Evolutionary conservation across 176 grass and related monocot species (phyloP).

Genomic region (Oryza brachyantha): DNA sequence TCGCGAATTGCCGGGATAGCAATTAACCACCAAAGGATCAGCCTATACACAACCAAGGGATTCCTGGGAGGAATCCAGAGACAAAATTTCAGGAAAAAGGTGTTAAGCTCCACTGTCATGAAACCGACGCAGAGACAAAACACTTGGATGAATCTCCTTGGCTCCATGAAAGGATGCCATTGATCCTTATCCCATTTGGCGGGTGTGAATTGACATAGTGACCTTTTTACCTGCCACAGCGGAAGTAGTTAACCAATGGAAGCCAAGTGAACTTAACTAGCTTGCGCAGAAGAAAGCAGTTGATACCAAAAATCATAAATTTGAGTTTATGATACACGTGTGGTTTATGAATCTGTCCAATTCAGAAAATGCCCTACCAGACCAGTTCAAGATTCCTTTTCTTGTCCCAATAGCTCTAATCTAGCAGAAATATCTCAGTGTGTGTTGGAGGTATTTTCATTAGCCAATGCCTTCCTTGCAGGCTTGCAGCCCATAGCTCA

Average conservation of each 20-base stretch:
- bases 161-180: constrained; percentile 86
- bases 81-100: constrained; percentile 93
- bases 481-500: not conserved
- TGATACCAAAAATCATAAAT: not conserved
- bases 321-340: not conserved
- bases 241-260: not conserved
- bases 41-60: constrained; percentile 71
- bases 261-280: not conserved
- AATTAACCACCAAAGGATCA: constrained; percentile 92
- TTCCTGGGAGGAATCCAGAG: constrained; percentile 95
- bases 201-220: constrained; percentile 87
- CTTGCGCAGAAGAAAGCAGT: not conserved
- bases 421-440: not conserved
- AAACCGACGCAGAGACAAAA: constrained; percentile 76
- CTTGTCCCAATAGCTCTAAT: not conserved
- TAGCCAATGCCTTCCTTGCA: not conserved
- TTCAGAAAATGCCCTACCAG: not conserved
- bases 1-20: constrained; percentile 94
- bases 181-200: constrained; percentile 96
- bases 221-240: constrained; percentile 75
- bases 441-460: not conserved
- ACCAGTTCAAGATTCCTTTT: not conserved
- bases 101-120: constrained; percentile 93
- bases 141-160: constrained; percentile 89
- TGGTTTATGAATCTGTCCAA: not conserved